Percentiles rank a stretch among this genome's conserved stretches.
Conservation (phyloP, 441 rosid genomes). For the Gossypium schwendimanii region DNA sequence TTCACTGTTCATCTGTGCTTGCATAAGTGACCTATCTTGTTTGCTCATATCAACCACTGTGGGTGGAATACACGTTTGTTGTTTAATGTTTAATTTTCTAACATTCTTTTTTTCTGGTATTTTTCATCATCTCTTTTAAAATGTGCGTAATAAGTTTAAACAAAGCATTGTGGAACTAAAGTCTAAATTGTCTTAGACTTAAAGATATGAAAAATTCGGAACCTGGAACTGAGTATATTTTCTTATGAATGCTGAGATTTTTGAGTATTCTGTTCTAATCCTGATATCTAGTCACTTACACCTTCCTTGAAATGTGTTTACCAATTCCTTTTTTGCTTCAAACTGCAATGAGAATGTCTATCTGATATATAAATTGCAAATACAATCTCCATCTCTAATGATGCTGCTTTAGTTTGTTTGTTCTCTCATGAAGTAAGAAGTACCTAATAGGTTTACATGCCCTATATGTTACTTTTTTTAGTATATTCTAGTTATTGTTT, state of each 20-base stretch:
- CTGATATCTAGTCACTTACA: background rate
- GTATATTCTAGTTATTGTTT: constrained; percentile 12
- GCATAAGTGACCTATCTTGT: constrained; percentile 4
- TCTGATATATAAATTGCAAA: background rate
- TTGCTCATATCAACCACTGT: background rate
- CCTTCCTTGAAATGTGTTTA: background rate
- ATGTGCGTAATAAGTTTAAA: background rate
- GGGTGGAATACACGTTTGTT: background rate
- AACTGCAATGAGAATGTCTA: background rate
- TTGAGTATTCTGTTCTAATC: background rate
- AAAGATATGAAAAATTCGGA: background rate
- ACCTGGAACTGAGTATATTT: background rate
- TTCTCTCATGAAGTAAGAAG: background rate
- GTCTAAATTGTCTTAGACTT: background rate
- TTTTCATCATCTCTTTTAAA: background rate
- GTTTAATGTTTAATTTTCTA: background rate
- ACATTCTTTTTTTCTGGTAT: background rate
- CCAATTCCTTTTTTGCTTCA: background rate
- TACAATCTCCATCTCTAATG: background rate
- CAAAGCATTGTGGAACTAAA: background rate
- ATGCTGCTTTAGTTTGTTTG: background rate
- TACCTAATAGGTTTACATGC: constrained; percentile 1
- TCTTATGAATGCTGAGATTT: background rate
- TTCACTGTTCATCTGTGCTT: background rate
- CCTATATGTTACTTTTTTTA: background rate